phyloP scores from a whole-genome alignment of 2,329 filamentous ascomycete species.

The Dactylonectria macrodidyma region DNA sequence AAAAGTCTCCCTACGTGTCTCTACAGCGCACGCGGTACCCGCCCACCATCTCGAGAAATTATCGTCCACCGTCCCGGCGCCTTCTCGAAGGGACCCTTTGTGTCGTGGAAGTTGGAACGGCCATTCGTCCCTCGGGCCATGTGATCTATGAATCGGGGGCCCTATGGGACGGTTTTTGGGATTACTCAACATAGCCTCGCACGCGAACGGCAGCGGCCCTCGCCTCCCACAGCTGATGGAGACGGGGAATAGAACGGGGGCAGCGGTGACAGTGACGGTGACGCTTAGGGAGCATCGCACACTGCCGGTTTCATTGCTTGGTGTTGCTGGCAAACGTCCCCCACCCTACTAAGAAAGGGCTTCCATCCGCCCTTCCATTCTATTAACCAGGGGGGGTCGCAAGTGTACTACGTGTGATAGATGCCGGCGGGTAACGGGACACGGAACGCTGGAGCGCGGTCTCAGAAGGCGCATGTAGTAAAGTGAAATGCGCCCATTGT shows the following conservation, averaged over 20 bases:
- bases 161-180: slow-evolving; percentile 23
- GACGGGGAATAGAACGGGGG: neutral
- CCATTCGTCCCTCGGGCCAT: slow-evolving; percentile 19
- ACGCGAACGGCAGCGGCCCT: slow-evolving; percentile 5
- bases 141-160: slow-evolving; percentile 21
- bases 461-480: slow-evolving; percentile 4
- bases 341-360: neutral
- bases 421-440: slow-evolving; percentile 10
- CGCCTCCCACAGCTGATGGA: slow-evolving; percentile 1
- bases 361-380: neutral
- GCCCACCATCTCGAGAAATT: slow-evolving; percentile 43
- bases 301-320: slow-evolving; percentile 1
- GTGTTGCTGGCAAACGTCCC: slow-evolving; percentile 1
- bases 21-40: slow-evolving; percentile 21
- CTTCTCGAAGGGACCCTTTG: slow-evolving; percentile 28
- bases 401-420: neutral
- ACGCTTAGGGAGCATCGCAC: slow-evolving; percentile 6
- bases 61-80: slow-evolving; percentile 37
- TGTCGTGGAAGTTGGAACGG: slow-evolving; percentile 8
- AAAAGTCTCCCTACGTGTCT: slow-evolving; percentile 7
- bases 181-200: neutral
- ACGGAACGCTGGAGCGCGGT: slow-evolving; percentile 1
- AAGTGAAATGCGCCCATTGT: slow-evolving; percentile 37
- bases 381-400: neutral
- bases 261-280: slow-evolving; percentile 13